Evolutionary conservation across 2,329 filamentous ascomycete species (phyloP).

Genomic region (Fusarium solani-melongenae): DNA sequence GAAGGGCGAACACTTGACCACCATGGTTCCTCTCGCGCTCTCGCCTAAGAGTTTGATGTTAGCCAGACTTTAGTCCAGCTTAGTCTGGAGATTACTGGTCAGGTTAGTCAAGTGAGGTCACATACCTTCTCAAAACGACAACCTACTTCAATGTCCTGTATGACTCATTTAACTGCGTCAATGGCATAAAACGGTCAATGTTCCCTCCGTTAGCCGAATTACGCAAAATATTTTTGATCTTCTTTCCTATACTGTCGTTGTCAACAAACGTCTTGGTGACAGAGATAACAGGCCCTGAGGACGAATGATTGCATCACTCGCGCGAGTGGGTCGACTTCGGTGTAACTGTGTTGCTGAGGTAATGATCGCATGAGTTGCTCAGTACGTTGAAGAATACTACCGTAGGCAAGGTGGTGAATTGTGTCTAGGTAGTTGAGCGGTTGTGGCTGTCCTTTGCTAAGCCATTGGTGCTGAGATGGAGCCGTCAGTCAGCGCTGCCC

Average conservation of each 20-base stretch:
- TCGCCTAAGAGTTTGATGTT: background rate
- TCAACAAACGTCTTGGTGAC: background rate
- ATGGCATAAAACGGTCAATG: background rate
- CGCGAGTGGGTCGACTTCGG: background rate
- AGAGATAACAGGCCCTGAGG: background rate
- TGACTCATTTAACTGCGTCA: background rate
- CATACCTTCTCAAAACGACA: background rate
- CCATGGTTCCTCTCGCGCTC: background rate
- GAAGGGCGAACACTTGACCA: background rate
- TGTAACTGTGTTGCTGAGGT: background rate
- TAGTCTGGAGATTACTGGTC: background rate
- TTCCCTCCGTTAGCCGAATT: background rate
- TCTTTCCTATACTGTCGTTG: background rate
- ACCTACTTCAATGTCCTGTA: background rate
- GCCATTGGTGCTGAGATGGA: background rate
- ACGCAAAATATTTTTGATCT: background rate
- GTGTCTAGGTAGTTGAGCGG: background rate
- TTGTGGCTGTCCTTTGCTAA: background rate
- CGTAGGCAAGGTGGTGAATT: background rate
- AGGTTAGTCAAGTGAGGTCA: background rate
- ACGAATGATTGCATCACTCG: background rate
- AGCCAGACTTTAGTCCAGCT: background rate
- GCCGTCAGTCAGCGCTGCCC: background rate
- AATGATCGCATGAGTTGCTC: background rate
- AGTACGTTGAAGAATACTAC: background rate